A percentile compares a stretch with the other conserved stretches of the same genome.
Evolutionary conservation across 805 yeast species (phyloP).

Genomic region (Candida ipomoeae): DNA sequence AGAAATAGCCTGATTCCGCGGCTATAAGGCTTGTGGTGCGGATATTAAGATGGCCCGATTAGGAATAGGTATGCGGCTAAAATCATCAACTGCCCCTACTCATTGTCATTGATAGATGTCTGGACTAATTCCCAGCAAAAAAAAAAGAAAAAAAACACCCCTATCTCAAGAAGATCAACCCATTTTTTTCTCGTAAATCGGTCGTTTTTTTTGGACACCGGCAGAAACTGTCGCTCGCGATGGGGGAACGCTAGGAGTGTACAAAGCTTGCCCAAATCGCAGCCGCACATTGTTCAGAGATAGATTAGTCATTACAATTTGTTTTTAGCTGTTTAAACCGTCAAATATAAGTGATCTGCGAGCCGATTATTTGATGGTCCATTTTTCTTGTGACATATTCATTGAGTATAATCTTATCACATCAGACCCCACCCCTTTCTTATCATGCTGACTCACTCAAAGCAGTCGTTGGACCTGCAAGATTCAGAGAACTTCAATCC

Average conservation of each 20-base stretch:
- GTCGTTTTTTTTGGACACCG: not conserved
- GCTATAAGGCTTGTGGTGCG: not conserved
- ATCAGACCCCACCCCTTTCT: not conserved
- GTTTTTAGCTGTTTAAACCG: not conserved
- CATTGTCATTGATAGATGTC: not conserved
- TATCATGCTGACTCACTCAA: constrained; percentile 8
- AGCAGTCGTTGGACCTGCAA: constrained; percentile 5
- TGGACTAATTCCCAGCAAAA: not conserved
- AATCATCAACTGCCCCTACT: not conserved
- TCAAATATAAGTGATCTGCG: not conserved
- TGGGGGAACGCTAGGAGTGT: not conserved
- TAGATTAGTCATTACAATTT: not conserved
- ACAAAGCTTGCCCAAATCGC: not conserved
- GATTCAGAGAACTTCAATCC: constrained; percentile 9
- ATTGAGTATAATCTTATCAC: not conserved
- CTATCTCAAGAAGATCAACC: not conserved
- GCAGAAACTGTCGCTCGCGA: not conserved
- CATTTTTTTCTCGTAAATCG: not conserved
- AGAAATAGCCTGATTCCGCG: not conserved
- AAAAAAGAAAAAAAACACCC: no score
- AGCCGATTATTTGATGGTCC: not conserved
- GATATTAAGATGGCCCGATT: not conserved
- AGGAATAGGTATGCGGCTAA: not conserved
- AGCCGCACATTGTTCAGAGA: not conserved
- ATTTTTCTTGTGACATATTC: not conserved